phyloP scores from a whole-genome alignment of 2,329 filamentous ascomycete genomes.

The Macrophomina tecta region DNA sequence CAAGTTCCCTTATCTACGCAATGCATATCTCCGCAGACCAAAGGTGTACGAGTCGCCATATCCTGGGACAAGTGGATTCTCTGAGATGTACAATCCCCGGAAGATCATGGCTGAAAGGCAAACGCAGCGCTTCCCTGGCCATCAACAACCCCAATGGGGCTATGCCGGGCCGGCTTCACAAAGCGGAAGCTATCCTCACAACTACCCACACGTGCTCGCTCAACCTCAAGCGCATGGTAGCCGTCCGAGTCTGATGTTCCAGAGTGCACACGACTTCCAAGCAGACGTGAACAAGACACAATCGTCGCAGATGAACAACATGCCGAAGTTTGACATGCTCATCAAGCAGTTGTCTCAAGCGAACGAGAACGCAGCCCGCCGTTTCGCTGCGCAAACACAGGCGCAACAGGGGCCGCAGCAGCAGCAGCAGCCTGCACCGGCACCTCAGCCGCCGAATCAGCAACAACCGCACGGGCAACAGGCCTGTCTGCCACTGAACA shows the following conservation, averaged over 20 bases:
- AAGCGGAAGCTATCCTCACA: background rate
- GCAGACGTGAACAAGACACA: conserved; percentile 43
- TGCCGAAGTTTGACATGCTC: conserved; percentile 41
- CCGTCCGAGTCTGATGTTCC: conserved; percentile 47
- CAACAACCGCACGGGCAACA: background rate
- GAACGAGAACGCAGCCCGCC: conserved; percentile 27
- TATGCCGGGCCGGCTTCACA: background rate
- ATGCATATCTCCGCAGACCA: conserved; percentile 51
- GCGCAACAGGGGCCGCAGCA: conserved; percentile 9
- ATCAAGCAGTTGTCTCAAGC: conserved; percentile 36
- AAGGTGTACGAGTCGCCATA: conserved; percentile 57
- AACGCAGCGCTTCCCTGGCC: background rate
- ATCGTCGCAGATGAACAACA: conserved; percentile 35
- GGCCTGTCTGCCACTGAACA: background rate
- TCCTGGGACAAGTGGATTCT: conserved; percentile 25
- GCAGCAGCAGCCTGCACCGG: conserved; percentile 30
- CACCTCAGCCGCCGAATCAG: background rate
- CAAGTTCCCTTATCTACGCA: conserved; percentile 54
- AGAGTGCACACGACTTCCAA: conserved; percentile 53
- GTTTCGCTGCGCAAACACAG: conserved; percentile 22
- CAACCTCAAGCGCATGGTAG: background rate
- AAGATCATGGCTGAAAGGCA: conserved; percentile 9
- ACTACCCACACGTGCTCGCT: background rate
- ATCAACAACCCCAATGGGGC: background rate
- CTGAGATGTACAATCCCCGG: conserved; percentile 24